Evolutionary conservation across 2,329 filamentous ascomycete species (phyloP).

Genomic region (Cordyceps tenuipes): DNA sequence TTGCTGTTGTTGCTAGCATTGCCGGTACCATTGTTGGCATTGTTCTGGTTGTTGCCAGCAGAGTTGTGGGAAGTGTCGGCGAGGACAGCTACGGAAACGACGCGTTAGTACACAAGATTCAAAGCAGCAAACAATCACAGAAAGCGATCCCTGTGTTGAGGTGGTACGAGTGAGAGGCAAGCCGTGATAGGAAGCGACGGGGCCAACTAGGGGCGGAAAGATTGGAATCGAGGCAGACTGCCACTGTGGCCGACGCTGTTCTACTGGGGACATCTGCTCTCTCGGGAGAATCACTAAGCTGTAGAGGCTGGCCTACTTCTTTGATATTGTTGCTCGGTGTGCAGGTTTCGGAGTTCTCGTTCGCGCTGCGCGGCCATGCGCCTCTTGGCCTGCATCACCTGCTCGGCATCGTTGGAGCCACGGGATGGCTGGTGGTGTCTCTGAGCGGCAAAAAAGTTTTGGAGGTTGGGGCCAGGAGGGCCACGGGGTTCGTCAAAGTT

Average conservation of each 20-base stretch:
- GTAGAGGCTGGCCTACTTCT: constrained; percentile 86
- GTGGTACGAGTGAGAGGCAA: constrained; percentile 4
- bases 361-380: constrained; percentile 98
- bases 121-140: constrained; percentile 14
- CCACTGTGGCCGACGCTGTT: constrained; percentile 16
- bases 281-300: constrained; percentile 49
- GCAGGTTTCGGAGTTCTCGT: constrained; percentile 97
- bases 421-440: constrained; percentile 84
- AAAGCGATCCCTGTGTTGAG: background rate
- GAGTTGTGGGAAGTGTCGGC: constrained; percentile 31
- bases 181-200: constrained; percentile 11
- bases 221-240: constrained; percentile 15
- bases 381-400: constrained; percentile 98
- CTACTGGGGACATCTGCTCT: constrained; percentile 28
- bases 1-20: constrained; percentile 46
- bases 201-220: constrained; percentile 12
- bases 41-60: constrained; percentile 14
- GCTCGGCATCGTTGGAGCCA: constrained; percentile 84
- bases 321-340: constrained; percentile 99
- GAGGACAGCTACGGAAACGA: constrained; percentile 41
- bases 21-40: constrained; percentile 8
- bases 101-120: constrained; percentile 28
- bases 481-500: constrained; percentile 69
- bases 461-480: constrained; percentile 65
- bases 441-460: constrained; percentile 91